Base-by-base conservation (phyloP, 257 asterid species). In the Rhazya stricta region DNA sequence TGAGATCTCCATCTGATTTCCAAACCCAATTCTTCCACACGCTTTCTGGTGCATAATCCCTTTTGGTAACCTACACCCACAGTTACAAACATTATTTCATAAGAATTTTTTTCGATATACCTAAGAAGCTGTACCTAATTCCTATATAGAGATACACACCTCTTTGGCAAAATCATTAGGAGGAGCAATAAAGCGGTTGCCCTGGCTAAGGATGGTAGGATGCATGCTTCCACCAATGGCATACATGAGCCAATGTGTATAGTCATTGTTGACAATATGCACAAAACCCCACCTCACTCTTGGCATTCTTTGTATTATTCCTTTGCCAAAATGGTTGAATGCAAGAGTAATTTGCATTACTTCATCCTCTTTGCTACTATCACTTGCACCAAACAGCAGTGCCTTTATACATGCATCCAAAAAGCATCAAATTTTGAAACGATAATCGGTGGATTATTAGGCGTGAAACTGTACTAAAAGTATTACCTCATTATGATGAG, bases 11-110 rank as follows among this genome's bases (percentile, higher is more conserved):
- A 53, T 91, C 88, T 4, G 97, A 93, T 86, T 62, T 86, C 98
- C 98, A 91, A 2, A 51, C 83, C 98, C 96, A 93, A 10, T 83
- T 82, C 84, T 88, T 84, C 98, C 98, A 89, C 71, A 7, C 88
- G 42, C 81, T 77, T 80, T 92, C 83, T 0, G 83, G 21, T 70
- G 89, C 73, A 54, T 86, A 83, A 9, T 88, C 96, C 79, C 98
- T 86, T 89, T 89, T 89, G 0, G 97, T 92, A 74, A 92, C 92
- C 94, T 91, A 42, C 71, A 80, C 25, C 25, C 45, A 66, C 29
- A 69, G 43, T 23, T 25, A 13, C 32, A 32, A 13, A 0, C 48
- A 43, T 2, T 8, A 13, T 39, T 29, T 11, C 45, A 34, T 16
- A 6, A 45, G 60, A 39, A 39, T 13, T 51, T 48, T 48, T 0